phyloP scores from a whole-genome alignment of 768 basidiomycete genomes.

The Leccinellum albellum region DNA sequence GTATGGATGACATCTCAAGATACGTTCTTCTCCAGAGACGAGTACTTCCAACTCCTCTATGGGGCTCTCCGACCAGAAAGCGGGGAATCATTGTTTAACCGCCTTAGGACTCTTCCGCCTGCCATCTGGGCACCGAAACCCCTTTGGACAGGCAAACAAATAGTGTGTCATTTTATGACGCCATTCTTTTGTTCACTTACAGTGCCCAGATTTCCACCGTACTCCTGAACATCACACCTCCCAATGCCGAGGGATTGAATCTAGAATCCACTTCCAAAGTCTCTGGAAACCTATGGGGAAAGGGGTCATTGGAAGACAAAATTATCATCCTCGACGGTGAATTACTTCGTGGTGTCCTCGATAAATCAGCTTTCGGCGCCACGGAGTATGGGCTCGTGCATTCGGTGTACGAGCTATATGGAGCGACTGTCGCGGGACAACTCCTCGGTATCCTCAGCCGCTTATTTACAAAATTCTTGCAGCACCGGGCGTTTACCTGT shows the following conservation, averaged over 20 bases:
- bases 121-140: slow-evolving; percentile 88
- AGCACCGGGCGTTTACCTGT: slow-evolving; percentile 96
- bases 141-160: slow-evolving; percentile 97
- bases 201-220: slow-evolving; percentile 82
- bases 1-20: slow-evolving; percentile 99
- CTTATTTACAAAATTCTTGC: slow-evolving; percentile 94
- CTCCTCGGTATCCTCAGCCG: slow-evolving; percentile 91
- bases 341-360: slow-evolving; percentile 87
- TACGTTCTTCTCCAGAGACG: slow-evolving; percentile 90
- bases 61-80: slow-evolving; percentile 91
- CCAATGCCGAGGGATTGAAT: slow-evolving; percentile 75
- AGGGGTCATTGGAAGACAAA: slow-evolving; percentile 74
- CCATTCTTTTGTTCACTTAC: neutral
- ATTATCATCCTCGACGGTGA: slow-evolving; percentile 92
- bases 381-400: slow-evolving; percentile 95
- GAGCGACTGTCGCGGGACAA: slow-evolving; percentile 82
- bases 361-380: slow-evolving; percentile 97
- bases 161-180: slow-evolving; percentile 50
- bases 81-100: slow-evolving; percentile 49
- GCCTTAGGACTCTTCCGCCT: slow-evolving; percentile 81
- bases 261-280: slow-evolving; percentile 86
- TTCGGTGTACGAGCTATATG: slow-evolving; percentile 94
- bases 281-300: slow-evolving; percentile 80
- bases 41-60: slow-evolving; percentile 94
- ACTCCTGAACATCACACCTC: slow-evolving; percentile 86